Conservation (phyloP, 345 rosid genomes). For the Noccaea caerulescens region DNA sequence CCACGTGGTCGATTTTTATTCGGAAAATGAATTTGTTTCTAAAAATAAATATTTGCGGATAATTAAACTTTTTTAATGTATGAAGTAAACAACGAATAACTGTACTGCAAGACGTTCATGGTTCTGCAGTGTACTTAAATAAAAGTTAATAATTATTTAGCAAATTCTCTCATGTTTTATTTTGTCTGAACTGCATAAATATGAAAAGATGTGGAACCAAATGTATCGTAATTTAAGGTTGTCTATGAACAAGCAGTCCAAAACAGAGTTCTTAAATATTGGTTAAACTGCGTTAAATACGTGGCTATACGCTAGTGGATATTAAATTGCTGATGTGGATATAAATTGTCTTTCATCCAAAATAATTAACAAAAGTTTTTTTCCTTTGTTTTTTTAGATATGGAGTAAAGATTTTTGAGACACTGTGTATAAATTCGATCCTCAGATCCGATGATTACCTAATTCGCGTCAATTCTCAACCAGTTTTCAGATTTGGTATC, state of each 20-base stretch:
- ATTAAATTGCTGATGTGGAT: constrained; percentile 16
- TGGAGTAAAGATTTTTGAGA: constrained; percentile 22
- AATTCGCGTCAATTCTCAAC: constrained; percentile 36
- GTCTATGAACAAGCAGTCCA: neutral
- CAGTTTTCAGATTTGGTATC: constrained; percentile 34
- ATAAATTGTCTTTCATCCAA: neutral
- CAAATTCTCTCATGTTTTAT: neutral
- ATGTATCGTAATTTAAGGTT: too few relatives aligned
- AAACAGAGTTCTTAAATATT: neutral
- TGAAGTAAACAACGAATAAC: neutral
- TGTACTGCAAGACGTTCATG: neutral
- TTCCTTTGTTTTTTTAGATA: neutral
- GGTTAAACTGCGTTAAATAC: neutral
- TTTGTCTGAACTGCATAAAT: neutral
- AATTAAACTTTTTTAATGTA: too few relatives aligned
- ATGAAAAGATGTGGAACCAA: neutral
- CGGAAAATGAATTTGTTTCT: neutral
- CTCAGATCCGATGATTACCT: constrained; percentile 40
- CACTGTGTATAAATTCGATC: constrained; percentile 29
- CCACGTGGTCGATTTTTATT: neutral
- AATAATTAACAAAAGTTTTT: neutral
- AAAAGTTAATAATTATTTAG: too few relatives aligned
- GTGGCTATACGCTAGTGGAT: constrained; percentile 10
- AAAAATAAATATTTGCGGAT: too few relatives aligned
- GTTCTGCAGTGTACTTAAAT: too few relatives aligned